A percentile compares a stretch with the other conserved stretches of the same genome.
phyloP scores from a whole-genome alignment of 306 rosid genomes.

The Potentilla sterilis region DNA sequence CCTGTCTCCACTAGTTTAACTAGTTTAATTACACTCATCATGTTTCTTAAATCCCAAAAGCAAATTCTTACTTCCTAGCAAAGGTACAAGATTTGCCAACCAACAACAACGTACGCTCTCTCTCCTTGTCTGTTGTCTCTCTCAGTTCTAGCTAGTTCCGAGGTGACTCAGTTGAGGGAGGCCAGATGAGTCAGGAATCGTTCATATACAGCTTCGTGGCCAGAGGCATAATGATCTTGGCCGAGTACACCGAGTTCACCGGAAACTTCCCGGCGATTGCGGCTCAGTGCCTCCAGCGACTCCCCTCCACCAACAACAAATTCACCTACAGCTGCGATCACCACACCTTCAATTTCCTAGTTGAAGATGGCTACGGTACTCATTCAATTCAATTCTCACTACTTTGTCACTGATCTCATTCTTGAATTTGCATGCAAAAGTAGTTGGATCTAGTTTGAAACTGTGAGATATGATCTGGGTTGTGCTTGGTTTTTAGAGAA shows the following conservation, averaged over 20 bases:
- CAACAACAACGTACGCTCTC: background rate
- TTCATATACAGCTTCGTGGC: slow-evolving; percentile 91
- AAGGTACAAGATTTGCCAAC: slow-evolving; percentile 28
- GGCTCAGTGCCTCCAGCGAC: slow-evolving; percentile 80
- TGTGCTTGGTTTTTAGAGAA: slow-evolving; percentile 7
- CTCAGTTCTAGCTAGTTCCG: slow-evolving; percentile 3
- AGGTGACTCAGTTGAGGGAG: slow-evolving; percentile 17
- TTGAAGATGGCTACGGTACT: slow-evolving; percentile 85
- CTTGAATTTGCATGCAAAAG: slow-evolving; percentile 32
- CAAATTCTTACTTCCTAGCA: slow-evolving; percentile 29
- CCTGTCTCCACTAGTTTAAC: background rate
- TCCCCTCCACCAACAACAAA: slow-evolving; percentile 79
- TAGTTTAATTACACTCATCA: background rate
- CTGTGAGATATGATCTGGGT: slow-evolving; percentile 10
- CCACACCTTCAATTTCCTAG: slow-evolving; percentile 84
- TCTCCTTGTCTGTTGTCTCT: background rate
- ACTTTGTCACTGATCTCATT: slow-evolving; percentile 4
- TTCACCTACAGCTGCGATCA: slow-evolving; percentile 88
- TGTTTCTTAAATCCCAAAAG: background rate
- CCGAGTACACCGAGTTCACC: slow-evolving; percentile 90
- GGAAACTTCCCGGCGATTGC: slow-evolving; percentile 97
- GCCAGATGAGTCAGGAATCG: slow-evolving; percentile 71
- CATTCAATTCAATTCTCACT: slow-evolving; percentile 7
- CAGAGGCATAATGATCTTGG: slow-evolving; percentile 84
- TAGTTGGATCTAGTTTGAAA: slow-evolving; percentile 42